Evolutionary conservation across 306 rosid species (phyloP).

Genomic region (Betula pendula): DNA sequence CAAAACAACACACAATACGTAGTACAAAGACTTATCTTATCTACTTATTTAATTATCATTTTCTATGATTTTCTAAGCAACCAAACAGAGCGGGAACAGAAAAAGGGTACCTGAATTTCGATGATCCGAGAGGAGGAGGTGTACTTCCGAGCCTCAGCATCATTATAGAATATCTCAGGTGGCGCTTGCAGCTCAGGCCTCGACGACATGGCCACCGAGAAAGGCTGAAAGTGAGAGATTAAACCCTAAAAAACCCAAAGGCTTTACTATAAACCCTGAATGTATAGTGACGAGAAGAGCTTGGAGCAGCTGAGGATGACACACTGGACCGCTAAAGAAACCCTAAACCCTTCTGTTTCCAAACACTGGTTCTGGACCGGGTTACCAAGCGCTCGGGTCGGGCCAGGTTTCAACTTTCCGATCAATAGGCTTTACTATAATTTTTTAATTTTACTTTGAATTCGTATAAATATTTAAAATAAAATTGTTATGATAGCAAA

Average conservation of each 20-base stretch:
- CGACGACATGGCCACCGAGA: constrained; percentile 39
- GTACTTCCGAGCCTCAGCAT: constrained; percentile 80
- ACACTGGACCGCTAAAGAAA: background rate
- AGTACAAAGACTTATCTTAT: background rate
- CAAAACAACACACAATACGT: background rate
- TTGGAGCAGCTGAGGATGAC: background rate
- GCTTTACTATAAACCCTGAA: too few species aligned
- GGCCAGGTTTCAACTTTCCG: background rate
- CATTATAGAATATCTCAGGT: constrained; percentile 93
- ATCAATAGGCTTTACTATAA: too few species aligned
- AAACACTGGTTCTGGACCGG: background rate
- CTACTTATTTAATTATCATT: too few species aligned
- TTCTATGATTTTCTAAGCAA: background rate
- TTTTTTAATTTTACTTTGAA: too few species aligned
- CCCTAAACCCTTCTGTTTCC: background rate
- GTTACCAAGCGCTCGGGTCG: background rate
- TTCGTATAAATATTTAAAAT: too few species aligned
- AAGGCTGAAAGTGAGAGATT: background rate
- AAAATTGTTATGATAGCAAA: too few species aligned
- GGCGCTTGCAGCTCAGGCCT: constrained; percentile 90
- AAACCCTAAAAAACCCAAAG: background rate
- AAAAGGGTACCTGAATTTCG: constrained; percentile 59
- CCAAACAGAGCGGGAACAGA: background rate
- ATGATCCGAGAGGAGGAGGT: constrained; percentile 86
- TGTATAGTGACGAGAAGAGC: background rate